Evolutionary conservation across 306 rosid species (phyloP), one percentile per base, ranked within the genome.

Genomic region (Castanea crenata): DNA sequence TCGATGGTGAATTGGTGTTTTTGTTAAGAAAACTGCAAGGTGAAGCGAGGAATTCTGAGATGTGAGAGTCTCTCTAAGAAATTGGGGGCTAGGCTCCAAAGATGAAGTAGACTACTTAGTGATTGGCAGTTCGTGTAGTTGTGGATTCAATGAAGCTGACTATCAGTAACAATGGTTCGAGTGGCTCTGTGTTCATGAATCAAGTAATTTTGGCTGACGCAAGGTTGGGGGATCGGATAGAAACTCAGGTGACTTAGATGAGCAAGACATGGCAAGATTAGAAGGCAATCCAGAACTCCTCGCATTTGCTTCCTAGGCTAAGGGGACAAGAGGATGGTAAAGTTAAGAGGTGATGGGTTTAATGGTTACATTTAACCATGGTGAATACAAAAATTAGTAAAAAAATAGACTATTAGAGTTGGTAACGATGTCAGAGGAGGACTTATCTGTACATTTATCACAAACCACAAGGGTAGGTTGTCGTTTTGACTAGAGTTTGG

Each of bases 51-150:
- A 52, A 71, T 44, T 23, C 34, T 14, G 19, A 67, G 13, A 76
- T 76, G 79, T 8, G 55, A 0, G 71, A 81, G 32, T 76, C 55
- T n/a, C 61, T 84, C 0, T 57, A 73, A 19, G 86, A 59, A 18
- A 82, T 69, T n/a, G 68, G 55, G 4, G 56, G 21, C 38, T 46
- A 79, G 56, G 57, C 3, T 44, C 64, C 11, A 46, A 59, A 35
- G 82, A 52, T 25, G 78, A 51, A 21, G 56, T 56, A 29, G 78
- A 80, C 56, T 41, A 78, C 56, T 32, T 78, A 10, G 83, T 79
- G 54, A 83, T 85, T 19, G 80, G 85, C 64, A 88, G 91, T 69
- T 85, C 84, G 89, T 78, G 86, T 7, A 75, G 65, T 27, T 38
- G 75, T 21, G 86, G 83, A 21, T 64, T 73, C 29, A 78, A 85